Evolutionary conservation across 2,329 filamentous ascomycete genomes (phyloP).

Genomic region (Cercospora nicotianae): DNA sequence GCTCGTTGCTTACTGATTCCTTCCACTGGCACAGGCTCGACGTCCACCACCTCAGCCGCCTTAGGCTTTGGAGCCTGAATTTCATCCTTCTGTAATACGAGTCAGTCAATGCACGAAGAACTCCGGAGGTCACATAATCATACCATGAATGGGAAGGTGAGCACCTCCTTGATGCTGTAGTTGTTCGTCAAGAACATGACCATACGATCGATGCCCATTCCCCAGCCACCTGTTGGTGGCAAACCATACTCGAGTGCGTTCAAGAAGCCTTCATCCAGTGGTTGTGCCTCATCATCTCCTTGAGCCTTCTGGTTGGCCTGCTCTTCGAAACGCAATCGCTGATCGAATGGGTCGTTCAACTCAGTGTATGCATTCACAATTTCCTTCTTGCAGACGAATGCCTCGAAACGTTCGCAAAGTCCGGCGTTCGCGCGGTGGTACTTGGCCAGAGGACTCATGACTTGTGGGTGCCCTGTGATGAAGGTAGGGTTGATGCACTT

Average conservation of each 20-base stretch:
- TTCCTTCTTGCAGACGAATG: conserved; percentile 95
- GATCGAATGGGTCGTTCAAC: conserved; percentile 95
- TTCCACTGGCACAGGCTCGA: conserved; percentile 61
- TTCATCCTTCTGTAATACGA: conserved; percentile 66
- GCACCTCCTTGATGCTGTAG: conserved; percentile 92
- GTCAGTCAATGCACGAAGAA: background rate
- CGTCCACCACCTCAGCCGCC: conserved; percentile 64
- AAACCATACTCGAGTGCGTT: conserved; percentile 85
- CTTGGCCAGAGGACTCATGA: conserved; percentile 97
- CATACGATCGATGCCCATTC: conserved; percentile 87
- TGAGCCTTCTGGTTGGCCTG: conserved; percentile 94
- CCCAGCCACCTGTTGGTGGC: conserved; percentile 93
- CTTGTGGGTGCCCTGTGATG: conserved; percentile 74
- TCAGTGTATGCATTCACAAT: conserved; percentile 97
- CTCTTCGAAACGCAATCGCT: conserved; percentile 88
- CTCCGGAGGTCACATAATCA: background rate
- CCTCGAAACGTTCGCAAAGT: conserved; percentile 95
- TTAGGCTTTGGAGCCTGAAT: conserved; percentile 46
- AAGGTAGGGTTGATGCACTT: conserved; percentile 92
- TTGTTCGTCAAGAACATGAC: conserved; percentile 96
- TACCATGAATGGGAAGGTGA: conserved; percentile 92
- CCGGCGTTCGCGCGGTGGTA: conserved; percentile 79
- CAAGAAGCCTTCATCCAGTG: conserved; percentile 95
- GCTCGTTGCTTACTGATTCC: conserved; percentile 33
- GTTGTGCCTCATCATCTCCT: conserved; percentile 94